Evolutionary conservation across 345 rosid genomes (phyloP).

Genomic region (Rhodamnia argentea): DNA sequence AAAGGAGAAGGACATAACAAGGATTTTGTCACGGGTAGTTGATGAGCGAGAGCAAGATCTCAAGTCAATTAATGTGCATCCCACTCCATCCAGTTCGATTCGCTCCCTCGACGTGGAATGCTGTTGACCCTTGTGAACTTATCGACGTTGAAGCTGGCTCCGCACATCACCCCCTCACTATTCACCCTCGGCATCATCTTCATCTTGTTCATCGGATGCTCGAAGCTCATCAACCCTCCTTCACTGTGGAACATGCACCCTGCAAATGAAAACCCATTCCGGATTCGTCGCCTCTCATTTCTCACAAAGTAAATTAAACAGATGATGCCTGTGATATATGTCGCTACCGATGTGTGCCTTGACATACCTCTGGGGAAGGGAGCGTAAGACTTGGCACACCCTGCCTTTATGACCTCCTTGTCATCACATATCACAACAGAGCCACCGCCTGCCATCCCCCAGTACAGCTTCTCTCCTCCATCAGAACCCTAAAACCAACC

Average conservation of each 20-base stretch:
- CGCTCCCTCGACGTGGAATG: constrained; percentile 86
- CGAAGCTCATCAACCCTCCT: constrained; percentile 77
- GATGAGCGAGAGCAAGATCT: not conserved
- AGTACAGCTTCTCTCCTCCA: constrained; percentile 61
- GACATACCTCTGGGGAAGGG: constrained; percentile 60
- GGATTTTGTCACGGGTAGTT: not conserved
- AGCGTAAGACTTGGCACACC: constrained; percentile 93
- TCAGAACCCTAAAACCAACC: constrained; percentile 50
- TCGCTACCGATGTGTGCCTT: not conserved
- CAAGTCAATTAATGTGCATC: constrained; percentile 10
- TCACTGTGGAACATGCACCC: constrained; percentile 86
- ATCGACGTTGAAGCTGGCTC: constrained; percentile 86
- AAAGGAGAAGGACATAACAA: not conserved
- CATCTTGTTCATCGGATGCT: constrained; percentile 65
- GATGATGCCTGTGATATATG: not conserved
- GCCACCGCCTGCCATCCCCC: constrained; percentile 90
- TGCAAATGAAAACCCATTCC: not conserved
- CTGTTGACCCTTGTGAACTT: constrained; percentile 37
- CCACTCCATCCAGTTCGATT: constrained; percentile 64
- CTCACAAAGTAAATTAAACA: not conserved
- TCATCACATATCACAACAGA: constrained; percentile 81
- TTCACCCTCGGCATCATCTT: constrained; percentile 89
- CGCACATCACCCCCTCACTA: constrained; percentile 80
- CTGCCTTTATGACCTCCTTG: constrained; percentile 57
- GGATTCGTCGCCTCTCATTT: not conserved